Evolutionary conservation across 163 green algal genomes (phyloP).

Genomic region (Prototheca cutis): DNA sequence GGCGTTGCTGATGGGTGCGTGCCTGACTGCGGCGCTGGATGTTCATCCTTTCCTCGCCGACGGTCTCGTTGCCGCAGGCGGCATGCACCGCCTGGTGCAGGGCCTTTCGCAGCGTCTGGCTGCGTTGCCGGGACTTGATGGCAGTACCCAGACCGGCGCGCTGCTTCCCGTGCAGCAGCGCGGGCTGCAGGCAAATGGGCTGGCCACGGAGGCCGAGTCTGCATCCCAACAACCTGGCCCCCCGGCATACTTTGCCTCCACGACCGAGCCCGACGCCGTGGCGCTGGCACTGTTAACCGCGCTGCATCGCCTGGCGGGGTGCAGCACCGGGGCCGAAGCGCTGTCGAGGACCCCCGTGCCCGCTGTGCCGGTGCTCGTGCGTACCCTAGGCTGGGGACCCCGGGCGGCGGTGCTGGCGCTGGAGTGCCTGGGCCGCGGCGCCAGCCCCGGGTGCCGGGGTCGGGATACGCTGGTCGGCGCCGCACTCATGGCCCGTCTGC

Average conservation of each 20-base stretch:
- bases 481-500: conserved; percentile 27
- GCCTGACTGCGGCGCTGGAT: conserved; percentile 49
- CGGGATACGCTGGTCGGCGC: conserved; percentile 46
- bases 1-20: conserved; percentile 43
- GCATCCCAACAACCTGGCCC: no score
- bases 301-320: neutral
- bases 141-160: neutral
- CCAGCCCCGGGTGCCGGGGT: conserved; percentile 37
- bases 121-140: neutral
- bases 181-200: no score
- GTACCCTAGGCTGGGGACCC: conserved; percentile 44
- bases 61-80: conserved; percentile 49
- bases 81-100: conserved; percentile 38
- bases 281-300: neutral
- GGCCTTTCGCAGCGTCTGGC: conserved; percentile 33
- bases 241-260: no score
- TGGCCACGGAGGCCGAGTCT: no score
- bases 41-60: conserved; percentile 47
- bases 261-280: no score
- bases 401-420: conserved; percentile 41
- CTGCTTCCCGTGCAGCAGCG: no score
- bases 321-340: conserved; percentile 38
- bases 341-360: conserved; percentile 34
- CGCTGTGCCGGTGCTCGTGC: conserved; percentile 34
- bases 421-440: conserved; percentile 52